These are phyloP conservation scores for Leishmania aethiopica DNA, from an alignment of 208 protist species.

Conservation along the genomic window DNA sequence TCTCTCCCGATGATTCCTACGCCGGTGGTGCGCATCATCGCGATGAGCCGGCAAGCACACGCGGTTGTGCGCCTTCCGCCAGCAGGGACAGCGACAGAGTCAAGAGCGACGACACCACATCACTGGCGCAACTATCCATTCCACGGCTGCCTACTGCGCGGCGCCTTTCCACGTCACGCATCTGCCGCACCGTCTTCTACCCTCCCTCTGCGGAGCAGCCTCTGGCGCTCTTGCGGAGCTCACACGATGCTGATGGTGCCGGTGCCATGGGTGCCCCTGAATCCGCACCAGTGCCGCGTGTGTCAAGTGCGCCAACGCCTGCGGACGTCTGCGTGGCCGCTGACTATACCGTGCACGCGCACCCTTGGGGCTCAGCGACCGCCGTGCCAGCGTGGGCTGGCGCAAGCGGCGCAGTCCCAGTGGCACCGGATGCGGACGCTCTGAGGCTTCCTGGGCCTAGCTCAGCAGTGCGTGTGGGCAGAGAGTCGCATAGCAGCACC, in stretches of 20 bases:
- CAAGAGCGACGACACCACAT: neutral
- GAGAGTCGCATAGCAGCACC: neutral
- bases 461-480: neutral
- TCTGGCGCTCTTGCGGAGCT: neutral
- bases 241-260: neutral
- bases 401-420: neutral
- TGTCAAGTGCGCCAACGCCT: neutral
- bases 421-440: neutral
- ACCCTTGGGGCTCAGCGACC: neutral
- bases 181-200: constrained; percentile 23
- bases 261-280: neutral
- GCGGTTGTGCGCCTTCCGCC: neutral
- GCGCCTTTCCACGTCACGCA: constrained; percentile 8
- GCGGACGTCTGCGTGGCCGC: neutral
- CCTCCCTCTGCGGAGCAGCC: constrained; percentile 20
- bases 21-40: neutral
- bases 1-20: neutral
- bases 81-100: neutral
- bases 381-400: neutral
- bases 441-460: neutral
- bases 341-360: neutral
- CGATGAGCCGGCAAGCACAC: neutral
- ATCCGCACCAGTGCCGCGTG: neutral
- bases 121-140: neutral
- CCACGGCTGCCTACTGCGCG: constrained; percentile 3